A percentile compares a stretch with the other conserved stretches of the same genome.
phyloP scores from a whole-genome alignment of 345 rosid species.

The Camelina hispida region DNA sequence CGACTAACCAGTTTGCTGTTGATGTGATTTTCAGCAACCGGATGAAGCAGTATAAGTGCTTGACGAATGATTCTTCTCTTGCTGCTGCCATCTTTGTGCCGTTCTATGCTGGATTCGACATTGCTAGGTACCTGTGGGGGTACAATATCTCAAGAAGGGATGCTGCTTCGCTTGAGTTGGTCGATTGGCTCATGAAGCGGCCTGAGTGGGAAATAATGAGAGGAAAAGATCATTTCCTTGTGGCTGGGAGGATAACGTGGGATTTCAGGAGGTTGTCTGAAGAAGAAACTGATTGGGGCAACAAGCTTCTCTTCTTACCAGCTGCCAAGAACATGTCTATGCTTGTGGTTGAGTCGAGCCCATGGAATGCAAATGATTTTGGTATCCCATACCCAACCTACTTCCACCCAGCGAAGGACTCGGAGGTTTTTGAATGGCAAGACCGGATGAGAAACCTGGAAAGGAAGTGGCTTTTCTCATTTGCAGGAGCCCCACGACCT shows the following conservation, averaged over 20 bases:
- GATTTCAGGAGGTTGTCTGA: constrained; percentile 85
- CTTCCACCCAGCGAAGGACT: constrained; percentile 85
- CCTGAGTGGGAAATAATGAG: constrained; percentile 87
- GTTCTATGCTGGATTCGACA: constrained; percentile 85
- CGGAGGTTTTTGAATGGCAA: constrained; percentile 81
- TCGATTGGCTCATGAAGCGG: constrained; percentile 81
- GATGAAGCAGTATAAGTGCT: constrained; percentile 91
- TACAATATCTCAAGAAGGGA: constrained; percentile 69
- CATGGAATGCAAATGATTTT: constrained; percentile 92
- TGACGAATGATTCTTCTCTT: constrained; percentile 77
- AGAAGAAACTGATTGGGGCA: constrained; percentile 84
- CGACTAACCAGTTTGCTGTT: constrained; percentile 86
- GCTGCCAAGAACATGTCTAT: constrained; percentile 90
- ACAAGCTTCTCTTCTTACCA: constrained; percentile 82
- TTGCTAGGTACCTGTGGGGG: constrained; percentile 92
- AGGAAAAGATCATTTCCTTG: constrained; percentile 91
- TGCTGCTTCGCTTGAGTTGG: constrained; percentile 85
- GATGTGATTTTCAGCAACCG: constrained; percentile 81
- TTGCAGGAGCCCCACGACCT: constrained; percentile 93
- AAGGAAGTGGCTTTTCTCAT: constrained; percentile 92
- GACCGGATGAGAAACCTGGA: constrained; percentile 78
- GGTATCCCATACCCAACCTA: constrained; percentile 91
- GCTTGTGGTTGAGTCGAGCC: constrained; percentile 96
- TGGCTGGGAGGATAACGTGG: constrained; percentile 93
- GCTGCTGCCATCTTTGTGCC: constrained; percentile 92